A percentile compares a stretch with the other conserved stretches of the same genome.
Evolutionary conservation across 1,284 basidiomycete species (phyloP).

Genomic region (Cryptococcus sp.): DNA sequence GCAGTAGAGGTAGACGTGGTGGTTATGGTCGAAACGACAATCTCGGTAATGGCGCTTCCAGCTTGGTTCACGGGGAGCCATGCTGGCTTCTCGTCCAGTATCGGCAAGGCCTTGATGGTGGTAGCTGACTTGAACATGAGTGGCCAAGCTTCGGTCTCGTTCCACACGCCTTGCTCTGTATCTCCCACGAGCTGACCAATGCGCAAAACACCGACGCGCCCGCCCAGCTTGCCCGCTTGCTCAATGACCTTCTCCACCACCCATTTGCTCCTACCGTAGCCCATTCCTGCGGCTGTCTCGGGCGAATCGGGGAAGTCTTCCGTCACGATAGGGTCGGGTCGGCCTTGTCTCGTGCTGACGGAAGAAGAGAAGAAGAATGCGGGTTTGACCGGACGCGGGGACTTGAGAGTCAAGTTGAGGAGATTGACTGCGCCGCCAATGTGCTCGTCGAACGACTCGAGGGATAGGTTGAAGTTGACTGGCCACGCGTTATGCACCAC

Average conservation of each 20-base stretch:
- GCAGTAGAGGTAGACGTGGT: constrained; percentile 23
- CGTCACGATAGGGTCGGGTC: constrained; percentile 23
- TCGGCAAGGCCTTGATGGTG: constrained; percentile 57
- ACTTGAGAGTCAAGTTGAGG: constrained; percentile 59
- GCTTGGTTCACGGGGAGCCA: constrained; percentile 66
- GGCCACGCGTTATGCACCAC: constrained; percentile 59
- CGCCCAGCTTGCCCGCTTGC: constrained; percentile 41
- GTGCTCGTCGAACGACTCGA: constrained; percentile 60
- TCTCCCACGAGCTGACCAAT: constrained; percentile 60
- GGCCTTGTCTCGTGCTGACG: constrained; percentile 54
- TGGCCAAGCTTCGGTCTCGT: constrained; percentile 61
- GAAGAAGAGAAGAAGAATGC: constrained; percentile 64
- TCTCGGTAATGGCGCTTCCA: constrained; percentile 59
- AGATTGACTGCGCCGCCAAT: constrained; percentile 60
- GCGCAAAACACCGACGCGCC: constrained; percentile 56
- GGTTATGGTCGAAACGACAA: constrained; percentile 52
- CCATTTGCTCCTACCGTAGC: constrained; percentile 65
- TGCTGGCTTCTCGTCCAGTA: constrained; percentile 56
- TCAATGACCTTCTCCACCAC: constrained; percentile 63
- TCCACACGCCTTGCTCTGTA: constrained; percentile 61
- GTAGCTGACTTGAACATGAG: constrained; percentile 56
- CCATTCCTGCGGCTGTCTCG: constrained; percentile 51
- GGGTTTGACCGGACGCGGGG: constrained; percentile 48
- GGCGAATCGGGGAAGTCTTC: constrained; percentile 41
- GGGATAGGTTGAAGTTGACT: constrained; percentile 49